Evolutionary conservation across 75 land plant species (phyloP).

Genomic region (Selaginella tamariscina): DNA sequence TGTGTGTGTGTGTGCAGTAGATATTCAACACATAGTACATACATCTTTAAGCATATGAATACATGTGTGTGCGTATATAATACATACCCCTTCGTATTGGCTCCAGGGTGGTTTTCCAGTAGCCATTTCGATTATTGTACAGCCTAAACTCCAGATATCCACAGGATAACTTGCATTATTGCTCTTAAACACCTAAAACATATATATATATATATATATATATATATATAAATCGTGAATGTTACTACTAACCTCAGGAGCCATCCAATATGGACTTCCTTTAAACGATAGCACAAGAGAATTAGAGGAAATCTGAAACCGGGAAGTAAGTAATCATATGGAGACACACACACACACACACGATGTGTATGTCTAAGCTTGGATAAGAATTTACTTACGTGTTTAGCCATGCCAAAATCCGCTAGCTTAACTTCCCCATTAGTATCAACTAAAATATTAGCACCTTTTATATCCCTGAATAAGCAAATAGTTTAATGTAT

Average conservation of each 20-base stretch:
- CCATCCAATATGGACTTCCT: slow-evolving; percentile 93
- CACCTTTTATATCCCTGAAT: slow-evolving; percentile 80
- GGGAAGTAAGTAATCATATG: slow-evolving; percentile 1
- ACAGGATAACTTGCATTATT: slow-evolving; percentile 27
- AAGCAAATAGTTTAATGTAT: neutral
- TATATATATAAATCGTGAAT: neutral
- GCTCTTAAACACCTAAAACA: neutral
- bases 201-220: no score
- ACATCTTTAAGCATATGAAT: no score
- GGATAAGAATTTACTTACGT: slow-evolving; percentile 49
- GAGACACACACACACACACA: no score
- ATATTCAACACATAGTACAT: no score
- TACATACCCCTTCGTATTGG: slow-evolving; percentile 79
- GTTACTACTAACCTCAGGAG: slow-evolving; percentile 83
- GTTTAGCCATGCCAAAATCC: slow-evolving; percentile 93
- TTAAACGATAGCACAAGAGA: slow-evolving; percentile 54
- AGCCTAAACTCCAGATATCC: slow-evolving; percentile 99
- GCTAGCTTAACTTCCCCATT: slow-evolving; percentile 80
- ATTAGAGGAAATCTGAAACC: slow-evolving; percentile 44
- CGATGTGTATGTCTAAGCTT: no score
- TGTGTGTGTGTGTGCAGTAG: no score
- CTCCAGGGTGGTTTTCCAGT: slow-evolving; percentile 97
- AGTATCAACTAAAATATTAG: slow-evolving; percentile 76
- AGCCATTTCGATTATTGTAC: slow-evolving; percentile 96
- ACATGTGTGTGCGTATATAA: no score